phyloP scores from a whole-genome alignment of 2,329 filamentous ascomycete genomes.

The Penicillium sp. region DNA sequence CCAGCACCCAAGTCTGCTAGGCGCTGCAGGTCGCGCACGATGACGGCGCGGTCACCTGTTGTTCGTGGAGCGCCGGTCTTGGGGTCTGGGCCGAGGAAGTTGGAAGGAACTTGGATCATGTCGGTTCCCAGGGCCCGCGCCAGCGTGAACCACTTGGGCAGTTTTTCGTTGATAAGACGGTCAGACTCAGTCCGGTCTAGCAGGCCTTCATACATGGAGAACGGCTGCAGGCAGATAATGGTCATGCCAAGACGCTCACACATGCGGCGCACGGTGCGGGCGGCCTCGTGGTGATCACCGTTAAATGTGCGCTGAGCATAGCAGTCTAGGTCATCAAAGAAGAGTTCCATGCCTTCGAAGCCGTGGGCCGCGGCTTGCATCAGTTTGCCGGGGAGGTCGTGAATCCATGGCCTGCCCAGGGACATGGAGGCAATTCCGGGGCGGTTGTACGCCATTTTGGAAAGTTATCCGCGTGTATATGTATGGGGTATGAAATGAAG shows the following conservation, averaged over 20 bases:
- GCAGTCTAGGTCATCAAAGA: conserved; percentile 40
- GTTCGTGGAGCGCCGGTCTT: conserved; percentile 44
- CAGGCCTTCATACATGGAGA: conserved; percentile 77
- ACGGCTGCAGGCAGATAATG: conserved; percentile 69
- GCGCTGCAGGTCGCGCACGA: conserved; percentile 40
- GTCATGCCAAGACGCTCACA: conserved; percentile 35
- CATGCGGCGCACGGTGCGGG: conserved; percentile 55
- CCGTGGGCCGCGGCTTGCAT: conserved; percentile 61
- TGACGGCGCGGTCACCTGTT: conserved; percentile 34
- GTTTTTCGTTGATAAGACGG: conserved; percentile 60
- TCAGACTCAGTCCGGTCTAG: conserved; percentile 64
- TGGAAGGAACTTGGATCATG: conserved; percentile 74
- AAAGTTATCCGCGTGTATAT: background rate
- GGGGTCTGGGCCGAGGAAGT: conserved; percentile 57
- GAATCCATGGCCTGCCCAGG: conserved; percentile 72
- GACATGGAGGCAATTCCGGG: conserved; percentile 78
- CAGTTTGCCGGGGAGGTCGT: conserved; percentile 69
- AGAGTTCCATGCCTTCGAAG: conserved; percentile 43
- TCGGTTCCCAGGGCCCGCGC: conserved; percentile 68
- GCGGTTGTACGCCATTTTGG: conserved; percentile 30
- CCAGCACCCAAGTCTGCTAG: conserved; percentile 69
- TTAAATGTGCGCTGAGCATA: conserved; percentile 31
- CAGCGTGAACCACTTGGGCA: conserved; percentile 72
- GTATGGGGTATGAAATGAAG: too few species aligned
- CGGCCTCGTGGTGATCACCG: conserved; percentile 29